Conservation (phyloP, 2,329 filamentous ascomycete genomes). For the Diaporthe citri region DNA sequence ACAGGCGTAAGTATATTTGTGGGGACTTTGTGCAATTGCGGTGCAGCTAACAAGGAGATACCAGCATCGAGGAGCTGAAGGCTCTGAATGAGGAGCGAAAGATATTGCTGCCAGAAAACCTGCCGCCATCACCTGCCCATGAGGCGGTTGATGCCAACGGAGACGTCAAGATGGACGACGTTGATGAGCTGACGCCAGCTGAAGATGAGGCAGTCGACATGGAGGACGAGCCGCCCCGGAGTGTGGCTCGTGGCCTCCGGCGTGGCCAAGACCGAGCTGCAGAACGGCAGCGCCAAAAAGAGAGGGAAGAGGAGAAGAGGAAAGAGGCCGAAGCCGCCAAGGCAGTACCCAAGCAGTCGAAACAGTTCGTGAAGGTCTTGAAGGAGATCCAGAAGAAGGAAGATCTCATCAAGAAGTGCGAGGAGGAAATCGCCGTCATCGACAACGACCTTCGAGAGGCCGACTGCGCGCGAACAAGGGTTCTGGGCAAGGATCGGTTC, state of each 20-base stretch:
- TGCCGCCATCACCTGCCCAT: conserved; percentile 71
- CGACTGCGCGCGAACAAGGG: conserved; percentile 89
- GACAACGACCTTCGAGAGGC: conserved; percentile 95
- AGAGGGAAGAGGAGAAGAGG: conserved; percentile 75
- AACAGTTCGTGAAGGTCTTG: conserved; percentile 87
- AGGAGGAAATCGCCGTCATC: conserved; percentile 85
- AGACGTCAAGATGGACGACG: conserved; percentile 72
- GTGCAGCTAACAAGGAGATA: conserved; percentile 46
- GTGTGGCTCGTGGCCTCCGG: conserved; percentile 64
- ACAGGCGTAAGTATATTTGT: conserved; percentile 66
- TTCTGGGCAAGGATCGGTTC: conserved; percentile 94
- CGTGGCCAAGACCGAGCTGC: conserved; percentile 76
- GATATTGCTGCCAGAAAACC: conserved; percentile 78
- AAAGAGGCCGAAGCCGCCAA: conserved; percentile 73
- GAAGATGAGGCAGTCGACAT: conserved; percentile 75
- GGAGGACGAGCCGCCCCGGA: conserved; percentile 74
- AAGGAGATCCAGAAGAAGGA: conserved; percentile 93
- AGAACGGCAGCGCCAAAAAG: conserved; percentile 83
- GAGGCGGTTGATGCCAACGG: conserved; percentile 64
- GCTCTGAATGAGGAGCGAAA: conserved; percentile 80
- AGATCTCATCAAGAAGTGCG: conserved; percentile 81
- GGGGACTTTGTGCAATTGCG: neutral
- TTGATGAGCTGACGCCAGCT: conserved; percentile 72
- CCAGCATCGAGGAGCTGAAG: conserved; percentile 78
- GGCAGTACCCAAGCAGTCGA: conserved; percentile 83